These are phyloP conservation scores for Lolium perenne DNA, from an alignment of 176 grass and related monocot species.

Conservation along the genomic window DNA sequence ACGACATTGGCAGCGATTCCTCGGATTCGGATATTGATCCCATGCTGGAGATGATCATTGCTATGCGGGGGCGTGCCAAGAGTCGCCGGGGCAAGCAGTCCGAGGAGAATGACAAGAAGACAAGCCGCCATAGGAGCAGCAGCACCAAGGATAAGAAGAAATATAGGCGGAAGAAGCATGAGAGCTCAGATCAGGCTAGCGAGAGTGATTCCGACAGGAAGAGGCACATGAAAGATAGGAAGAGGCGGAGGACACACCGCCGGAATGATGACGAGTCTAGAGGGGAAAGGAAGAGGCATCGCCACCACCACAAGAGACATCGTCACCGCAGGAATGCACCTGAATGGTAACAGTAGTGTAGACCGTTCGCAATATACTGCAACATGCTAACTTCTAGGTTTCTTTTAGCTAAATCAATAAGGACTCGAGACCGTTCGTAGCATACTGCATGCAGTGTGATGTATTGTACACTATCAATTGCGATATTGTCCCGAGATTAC, in stretches of 20 bases:
- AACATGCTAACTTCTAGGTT: no score
- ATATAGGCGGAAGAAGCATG: conserved; percentile 37
- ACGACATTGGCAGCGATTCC: conserved; percentile 54
- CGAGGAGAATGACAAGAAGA: conserved; percentile 34
- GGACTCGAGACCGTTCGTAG: no score
- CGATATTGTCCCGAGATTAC: no score
- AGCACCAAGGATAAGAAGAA: conserved; percentile 61
- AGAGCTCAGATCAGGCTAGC: conserved; percentile 41
- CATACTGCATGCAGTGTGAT: no score
- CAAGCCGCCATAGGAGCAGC: conserved; percentile 41
- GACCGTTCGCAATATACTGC: no score
- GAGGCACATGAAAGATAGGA: conserved; percentile 73
- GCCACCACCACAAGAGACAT: conserved; percentile 42
- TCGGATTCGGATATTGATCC: conserved; percentile 69
- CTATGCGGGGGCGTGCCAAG: conserved; percentile 61
- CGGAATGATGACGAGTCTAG: conserved; percentile 50
- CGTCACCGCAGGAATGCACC: conserved; percentile 53
- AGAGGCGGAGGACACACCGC: conserved; percentile 63
- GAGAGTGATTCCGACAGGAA: conserved; percentile 51
- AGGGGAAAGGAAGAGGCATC: conserved; percentile 47
- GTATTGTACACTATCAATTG: no score
- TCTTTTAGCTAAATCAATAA: no score
- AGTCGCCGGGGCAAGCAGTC: conserved; percentile 40
- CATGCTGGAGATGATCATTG: conserved; percentile 78
- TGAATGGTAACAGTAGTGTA: conserved; percentile 25